These are phyloP conservation scores for Sphagnum contortum DNA, from an alignment of 225 moss, liverwort and hornwort species.

Conservation along the genomic window DNA sequence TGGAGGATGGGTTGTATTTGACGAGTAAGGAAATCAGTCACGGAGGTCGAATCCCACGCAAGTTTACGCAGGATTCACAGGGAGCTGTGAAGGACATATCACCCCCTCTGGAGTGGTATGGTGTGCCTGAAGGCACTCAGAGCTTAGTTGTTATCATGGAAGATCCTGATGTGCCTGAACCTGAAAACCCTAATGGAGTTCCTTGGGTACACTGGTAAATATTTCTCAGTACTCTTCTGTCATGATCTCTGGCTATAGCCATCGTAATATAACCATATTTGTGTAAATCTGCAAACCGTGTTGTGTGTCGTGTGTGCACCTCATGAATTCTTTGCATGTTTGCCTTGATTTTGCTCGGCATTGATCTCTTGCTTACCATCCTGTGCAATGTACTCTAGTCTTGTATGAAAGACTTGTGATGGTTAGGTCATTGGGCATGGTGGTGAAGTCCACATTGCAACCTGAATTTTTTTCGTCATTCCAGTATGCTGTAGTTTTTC, in stretches of 20 bases:
- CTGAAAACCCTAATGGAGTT: slow-evolving; percentile 26
- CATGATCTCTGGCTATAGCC: background rate
- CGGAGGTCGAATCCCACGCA: slow-evolving; percentile 65
- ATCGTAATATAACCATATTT: background rate
- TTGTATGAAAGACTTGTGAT: no score
- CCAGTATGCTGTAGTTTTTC: no score
- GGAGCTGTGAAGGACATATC: slow-evolving; percentile 63
- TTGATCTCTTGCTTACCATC: no score
- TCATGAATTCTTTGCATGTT: no score
- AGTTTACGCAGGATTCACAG: slow-evolving; percentile 57
- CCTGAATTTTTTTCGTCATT: no score
- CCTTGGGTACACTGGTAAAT: slow-evolving; percentile 68
- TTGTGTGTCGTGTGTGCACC: no score
- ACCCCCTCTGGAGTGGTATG: slow-evolving; percentile 76
- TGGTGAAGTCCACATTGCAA: no score
- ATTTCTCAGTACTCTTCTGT: slow-evolving; percentile 1
- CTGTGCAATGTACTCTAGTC: no score
- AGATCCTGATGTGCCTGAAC: slow-evolving; percentile 53
- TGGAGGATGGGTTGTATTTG: slow-evolving; percentile 7
- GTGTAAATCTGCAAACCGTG: background rate
- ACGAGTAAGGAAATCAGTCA: slow-evolving; percentile 25
- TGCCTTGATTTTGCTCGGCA: no score
- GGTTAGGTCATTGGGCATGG: no score
- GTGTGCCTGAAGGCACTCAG: slow-evolving; percentile 61
- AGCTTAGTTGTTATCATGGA: slow-evolving; percentile 65